Evolutionary conservation across 345 rosid genomes (phyloP), one percentile per base, ranked within the genome.

Genomic region (Syzygium grande): DNA sequence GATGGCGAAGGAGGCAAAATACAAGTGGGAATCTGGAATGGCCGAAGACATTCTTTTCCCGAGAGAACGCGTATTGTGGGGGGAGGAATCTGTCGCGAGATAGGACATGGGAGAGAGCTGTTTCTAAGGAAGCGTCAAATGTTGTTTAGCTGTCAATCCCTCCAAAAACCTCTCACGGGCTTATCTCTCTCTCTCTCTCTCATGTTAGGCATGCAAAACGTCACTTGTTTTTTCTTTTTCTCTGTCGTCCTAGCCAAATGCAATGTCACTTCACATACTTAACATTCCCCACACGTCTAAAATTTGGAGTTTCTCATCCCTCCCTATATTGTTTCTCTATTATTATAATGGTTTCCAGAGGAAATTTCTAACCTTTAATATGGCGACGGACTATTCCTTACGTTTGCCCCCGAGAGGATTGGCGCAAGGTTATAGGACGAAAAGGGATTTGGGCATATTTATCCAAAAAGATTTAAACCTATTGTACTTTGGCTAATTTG

Each of bases 161-260:
- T 87, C 88, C 88, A 87, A 87, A 87, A 30, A 87, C 88, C 51
- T 87, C 85, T 87, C 88, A 87, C 88, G 88, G 88, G 85, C 30
- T 87, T 25, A 79, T 87, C 12, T 54, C 68, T 53, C 52, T 59
- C 77, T 63, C 55, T 15, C 29, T 14, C 68, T 52, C 52, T 77
- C 58, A 38, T 46, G 85, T 54, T 77, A 54, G 65, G 85, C 88
- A 43, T 78, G 88, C 88, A 87, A 86, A 14, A 86, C 29, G 43
- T 51, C 83, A n/a, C 54, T 46, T 49, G 16, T 46, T 73, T 27
- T 85, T 65, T 43, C 46, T 23, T 65, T 73, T 73, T 73, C 80
- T 73, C 49, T 21, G 22, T 34, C 38, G 80, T 73, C 34, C 17
- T 73, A 49, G 49, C 80, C 49, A 41, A 73, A 73, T 73, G 49